Conservation (phyloP, 1,139 yeast species). For the Zygotorulaspora mrakii region DNA sequence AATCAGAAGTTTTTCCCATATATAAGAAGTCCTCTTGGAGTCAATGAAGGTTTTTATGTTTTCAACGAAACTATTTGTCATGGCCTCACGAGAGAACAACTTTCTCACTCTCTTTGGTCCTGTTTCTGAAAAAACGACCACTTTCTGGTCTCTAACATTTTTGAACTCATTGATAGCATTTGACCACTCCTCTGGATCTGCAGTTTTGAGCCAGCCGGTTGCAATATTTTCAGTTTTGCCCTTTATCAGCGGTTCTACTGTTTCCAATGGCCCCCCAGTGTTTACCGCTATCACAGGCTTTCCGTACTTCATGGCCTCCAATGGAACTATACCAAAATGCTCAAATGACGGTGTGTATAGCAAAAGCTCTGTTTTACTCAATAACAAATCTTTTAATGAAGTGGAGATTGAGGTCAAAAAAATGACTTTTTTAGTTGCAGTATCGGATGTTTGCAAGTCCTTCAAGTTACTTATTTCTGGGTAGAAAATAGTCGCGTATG, state of each 20-base stretch:
- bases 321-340: constrained; percentile 96
- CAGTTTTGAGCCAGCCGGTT: constrained; percentile 73
- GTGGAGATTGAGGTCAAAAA: constrained; percentile 80
- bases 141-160: constrained; percentile 36
- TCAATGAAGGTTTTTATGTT: constrained; percentile 34
- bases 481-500: constrained; percentile 46
- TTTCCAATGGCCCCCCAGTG: constrained; percentile 91
- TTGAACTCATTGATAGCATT: constrained; percentile 47
- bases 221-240: constrained; percentile 45
- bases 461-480: constrained; percentile 40
- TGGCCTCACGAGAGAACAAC: constrained; percentile 57
- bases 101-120: constrained; percentile 52
- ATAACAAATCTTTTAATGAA: constrained; percentile 58
- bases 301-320: constrained; percentile 84
- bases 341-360: constrained; percentile 88
- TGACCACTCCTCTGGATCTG: constrained; percentile 62
- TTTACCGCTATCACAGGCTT: constrained; percentile 84
- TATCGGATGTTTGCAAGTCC: constrained; percentile 25
- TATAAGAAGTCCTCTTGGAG: constrained; percentile 18
- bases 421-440: constrained; percentile 45
- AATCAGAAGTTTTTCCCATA: constrained; percentile 23
- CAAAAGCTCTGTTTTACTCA: constrained; percentile 55
- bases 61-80: constrained; percentile 54
- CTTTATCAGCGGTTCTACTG: constrained; percentile 47
- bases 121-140: constrained; percentile 42